Evolutionary conservation across 1,284 basidiomycete genomes (phyloP), one percentile per base, ranked within the genome.

Genomic region (Athelia psychrophila): DNA sequence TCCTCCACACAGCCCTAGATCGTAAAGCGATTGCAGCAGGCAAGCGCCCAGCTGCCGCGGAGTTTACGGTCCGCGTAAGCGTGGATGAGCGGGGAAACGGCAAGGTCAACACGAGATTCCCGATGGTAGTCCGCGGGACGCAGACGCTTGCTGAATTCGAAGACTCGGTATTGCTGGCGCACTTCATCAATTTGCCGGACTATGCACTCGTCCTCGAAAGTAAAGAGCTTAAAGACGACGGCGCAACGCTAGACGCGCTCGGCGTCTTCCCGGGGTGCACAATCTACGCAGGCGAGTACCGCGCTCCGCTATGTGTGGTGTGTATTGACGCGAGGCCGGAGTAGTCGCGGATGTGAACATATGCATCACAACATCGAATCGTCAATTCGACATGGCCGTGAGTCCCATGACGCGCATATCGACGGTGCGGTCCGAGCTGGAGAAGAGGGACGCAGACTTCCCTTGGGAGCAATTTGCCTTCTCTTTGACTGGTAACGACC

Each of bases 251-350:
- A 4, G 24, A 27, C 30, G 53, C 51, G 3, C 42, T 56, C 3
- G 53, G 53, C 2, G 38, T 56, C 25, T 16, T 44, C n/a, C 55
- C 55, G 16, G 53, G 35, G 2, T 52, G 50, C 33, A 47, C 46
- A 15, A 36, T 56, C 18, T 50, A 56, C 44, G 55, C 53, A 18
- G 53, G 55, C 49, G 36, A 50, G 48, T 36, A 13, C 44, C 18
- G 40, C 47, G 18, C 23, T 35, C 30, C 9, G 16, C 19, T 48
- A 36, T 36, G 13, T 24, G 9, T 15, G 8, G 30, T 48, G 30
- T 42, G 5, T 6, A 42, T 22, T 42, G 6, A 5, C n/a, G n/a
- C n/a, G 6, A 13, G 27, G n/a, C 38, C n/a, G 33, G n/a, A n/a
- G n/a, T n/a, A 42, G 38, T 42, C 20, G 38, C 38, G 38, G 20